These are phyloP conservation scores for Boletellus ananiceps DNA, from an alignment of 768 basidiomycete genomes.

Conservation along the genomic window DNA sequence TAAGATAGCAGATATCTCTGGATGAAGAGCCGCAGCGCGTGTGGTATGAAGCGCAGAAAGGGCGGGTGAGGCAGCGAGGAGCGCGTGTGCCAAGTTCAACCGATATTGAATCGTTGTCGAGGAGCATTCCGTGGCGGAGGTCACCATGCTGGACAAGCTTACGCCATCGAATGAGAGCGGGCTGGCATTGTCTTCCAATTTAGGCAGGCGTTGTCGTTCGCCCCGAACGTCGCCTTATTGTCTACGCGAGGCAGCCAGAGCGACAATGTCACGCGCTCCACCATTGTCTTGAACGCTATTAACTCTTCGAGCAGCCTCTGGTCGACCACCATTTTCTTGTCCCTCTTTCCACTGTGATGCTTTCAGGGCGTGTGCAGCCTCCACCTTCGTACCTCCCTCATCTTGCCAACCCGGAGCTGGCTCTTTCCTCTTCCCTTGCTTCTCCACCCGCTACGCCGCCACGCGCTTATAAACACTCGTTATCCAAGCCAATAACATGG, in stretches of 20 bases:
- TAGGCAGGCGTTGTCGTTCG: constrained; percentile 27
- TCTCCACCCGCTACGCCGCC: constrained; percentile 30
- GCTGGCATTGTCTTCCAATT: constrained; percentile 20
- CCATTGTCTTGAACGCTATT: constrained; percentile 13
- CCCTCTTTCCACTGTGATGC: constrained; percentile 22
- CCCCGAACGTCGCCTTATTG: constrained; percentile 11
- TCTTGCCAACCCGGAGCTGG: constrained; percentile 24
- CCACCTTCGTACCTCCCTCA: constrained; percentile 14
- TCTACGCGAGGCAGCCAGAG: constrained; percentile 3
- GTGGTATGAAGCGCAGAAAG: constrained; percentile 61
- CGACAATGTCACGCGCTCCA: constrained; percentile 3
- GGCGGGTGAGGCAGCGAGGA: constrained; percentile 48
- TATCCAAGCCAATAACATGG: constrained; percentile 43
- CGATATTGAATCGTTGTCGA: constrained; percentile 38
- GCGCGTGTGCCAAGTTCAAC: constrained; percentile 42
- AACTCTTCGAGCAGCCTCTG: background rate
- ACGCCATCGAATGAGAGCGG: background rate
- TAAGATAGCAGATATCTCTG: constrained; percentile 22
- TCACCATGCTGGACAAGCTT: background rate
- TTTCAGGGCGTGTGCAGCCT: constrained; percentile 20
- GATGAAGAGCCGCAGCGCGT: constrained; percentile 33
- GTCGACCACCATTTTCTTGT: background rate
- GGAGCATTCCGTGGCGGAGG: background rate
- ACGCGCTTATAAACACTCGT: constrained; percentile 32
- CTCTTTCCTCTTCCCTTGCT: constrained; percentile 17